These are phyloP conservation scores for Malus domestica DNA, from an alignment of 306 rosid species.

Conservation along the genomic window DNA sequence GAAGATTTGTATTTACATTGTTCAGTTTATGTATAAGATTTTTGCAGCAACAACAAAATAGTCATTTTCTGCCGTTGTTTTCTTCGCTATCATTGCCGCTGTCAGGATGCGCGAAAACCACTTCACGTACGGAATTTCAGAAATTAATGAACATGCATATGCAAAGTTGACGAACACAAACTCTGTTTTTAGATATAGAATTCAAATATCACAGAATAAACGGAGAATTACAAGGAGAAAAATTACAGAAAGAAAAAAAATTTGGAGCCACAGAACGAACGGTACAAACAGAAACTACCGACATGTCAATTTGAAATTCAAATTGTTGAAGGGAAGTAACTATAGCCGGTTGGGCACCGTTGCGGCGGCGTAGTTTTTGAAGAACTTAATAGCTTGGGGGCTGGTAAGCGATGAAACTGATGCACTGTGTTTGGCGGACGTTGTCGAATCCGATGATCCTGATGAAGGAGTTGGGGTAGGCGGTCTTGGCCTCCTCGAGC, in stretches of 20 bases:
- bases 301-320: background rate
- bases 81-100: background rate
- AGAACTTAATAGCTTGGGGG: constrained; percentile 17
- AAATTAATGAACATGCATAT: background rate
- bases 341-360: too few species aligned
- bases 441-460: constrained; percentile 89
- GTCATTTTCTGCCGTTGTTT: background rate
- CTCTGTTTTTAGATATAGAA: background rate
- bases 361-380: background rate
- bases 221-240: background rate
- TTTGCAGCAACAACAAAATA: background rate
- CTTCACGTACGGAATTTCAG: background rate
- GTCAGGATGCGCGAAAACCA: background rate
- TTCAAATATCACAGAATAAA: background rate
- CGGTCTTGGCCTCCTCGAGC: constrained; percentile 34
- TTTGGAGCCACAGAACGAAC: background rate
- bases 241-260: background rate
- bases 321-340: background rate
- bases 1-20: background rate
- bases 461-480: constrained; percentile 36
- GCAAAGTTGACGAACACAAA: background rate
- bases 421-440: constrained; percentile 69
- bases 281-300: background rate
- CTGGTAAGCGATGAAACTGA: constrained; percentile 81
- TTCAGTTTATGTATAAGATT: background rate